Evolutionary conservation across 129 eudicot species (phyloP).

Genomic region (Flaveria bidentis): DNA sequence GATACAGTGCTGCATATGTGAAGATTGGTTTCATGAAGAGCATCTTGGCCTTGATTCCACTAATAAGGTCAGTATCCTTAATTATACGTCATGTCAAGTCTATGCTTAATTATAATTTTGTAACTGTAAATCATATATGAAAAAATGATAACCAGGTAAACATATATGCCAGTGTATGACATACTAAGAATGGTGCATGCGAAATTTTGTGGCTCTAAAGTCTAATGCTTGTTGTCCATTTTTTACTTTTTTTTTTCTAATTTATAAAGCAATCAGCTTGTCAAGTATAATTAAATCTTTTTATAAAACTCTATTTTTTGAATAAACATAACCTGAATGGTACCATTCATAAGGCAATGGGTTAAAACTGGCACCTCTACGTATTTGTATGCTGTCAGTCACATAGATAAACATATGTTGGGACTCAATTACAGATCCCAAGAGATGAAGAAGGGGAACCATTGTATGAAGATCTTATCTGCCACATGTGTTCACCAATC

Average conservation of each 20-base stretch:
- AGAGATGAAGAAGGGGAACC: slow-evolving; percentile 92
- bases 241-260: no score
- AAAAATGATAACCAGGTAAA: neutral
- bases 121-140: neutral
- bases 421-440: slow-evolving; percentile 53
- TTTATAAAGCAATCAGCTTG: no score
- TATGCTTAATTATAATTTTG: neutral
- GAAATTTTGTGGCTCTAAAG: no score
- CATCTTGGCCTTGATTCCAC: slow-evolving; percentile 71
- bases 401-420: neutral
- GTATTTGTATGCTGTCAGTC: neutral
- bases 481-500: slow-evolving; percentile 61
- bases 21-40: slow-evolving; percentile 98
- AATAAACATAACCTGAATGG: neutral
- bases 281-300: no score
- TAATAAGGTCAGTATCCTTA: slow-evolving; percentile 53
- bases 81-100: neutral
- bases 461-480: slow-evolving; percentile 80
- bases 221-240: no score
- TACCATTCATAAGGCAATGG: neutral
- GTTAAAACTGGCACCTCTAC: neutral
- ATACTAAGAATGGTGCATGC: neutral
- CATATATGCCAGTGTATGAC: neutral
- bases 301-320: neutral
- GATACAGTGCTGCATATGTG: slow-evolving; percentile 92